phyloP scores from a whole-genome alignment of 768 basidiomycete species.

The Kwoniella mangroviensis region DNA sequence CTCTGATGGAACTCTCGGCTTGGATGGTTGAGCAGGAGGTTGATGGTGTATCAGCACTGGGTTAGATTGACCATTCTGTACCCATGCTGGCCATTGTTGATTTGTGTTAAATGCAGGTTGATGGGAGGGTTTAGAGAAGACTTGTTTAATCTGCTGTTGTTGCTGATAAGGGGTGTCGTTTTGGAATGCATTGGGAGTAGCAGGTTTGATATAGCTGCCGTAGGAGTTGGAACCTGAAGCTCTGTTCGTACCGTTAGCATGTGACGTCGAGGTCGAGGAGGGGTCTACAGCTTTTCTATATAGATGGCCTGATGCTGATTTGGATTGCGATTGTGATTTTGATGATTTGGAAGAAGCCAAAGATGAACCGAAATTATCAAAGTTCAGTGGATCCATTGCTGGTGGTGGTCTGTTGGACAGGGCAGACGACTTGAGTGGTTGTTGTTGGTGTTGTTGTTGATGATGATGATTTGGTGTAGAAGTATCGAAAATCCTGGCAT shows the following conservation, averaged over 20 bases:
- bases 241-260: neutral
- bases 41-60: conserved; percentile 8
- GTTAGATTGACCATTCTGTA: conserved; percentile 27
- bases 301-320: neutral
- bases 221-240: neutral
- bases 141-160: conserved; percentile 15
- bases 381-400: conserved; percentile 10
- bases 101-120: conserved; percentile 5
- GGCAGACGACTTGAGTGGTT: conserved; percentile 10
- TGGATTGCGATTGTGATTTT: neutral
- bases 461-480: neutral
- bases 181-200: conserved; percentile 40
- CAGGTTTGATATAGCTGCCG: conserved; percentile 45
- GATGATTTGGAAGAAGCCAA: conserved; percentile 11
- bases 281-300: neutral
- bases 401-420: conserved; percentile 4
- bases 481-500: neutral
- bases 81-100: conserved; percentile 35
- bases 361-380: conserved; percentile 20
- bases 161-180: neutral
- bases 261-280: neutral
- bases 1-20: conserved; percentile 1
- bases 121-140: conserved; percentile 18
- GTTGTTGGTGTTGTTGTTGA: neutral
- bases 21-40: conserved; percentile 4